phyloP scores from a whole-genome alignment of 305 asterid genomes.

The Fraxinus sp. region DNA sequence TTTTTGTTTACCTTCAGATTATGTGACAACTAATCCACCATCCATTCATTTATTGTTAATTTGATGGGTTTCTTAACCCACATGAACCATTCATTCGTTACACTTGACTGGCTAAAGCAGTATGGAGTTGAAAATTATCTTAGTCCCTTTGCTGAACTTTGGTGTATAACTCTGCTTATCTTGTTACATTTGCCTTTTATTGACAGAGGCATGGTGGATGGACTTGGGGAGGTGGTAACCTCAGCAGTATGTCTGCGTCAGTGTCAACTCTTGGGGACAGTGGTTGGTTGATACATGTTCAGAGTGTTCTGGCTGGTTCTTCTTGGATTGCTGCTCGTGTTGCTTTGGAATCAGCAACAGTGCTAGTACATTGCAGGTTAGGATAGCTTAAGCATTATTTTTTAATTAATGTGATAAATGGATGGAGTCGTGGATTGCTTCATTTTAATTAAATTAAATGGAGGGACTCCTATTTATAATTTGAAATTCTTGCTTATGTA shows the following conservation, averaged over 20 bases:
- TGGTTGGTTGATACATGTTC: slow-evolving; percentile 97
- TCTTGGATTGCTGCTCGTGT: slow-evolving; percentile 99
- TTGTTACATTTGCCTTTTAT: slow-evolving; percentile 21
- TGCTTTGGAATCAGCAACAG: slow-evolving; percentile 91
- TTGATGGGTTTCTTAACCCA: not conserved
- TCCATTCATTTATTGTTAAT: not conserved
- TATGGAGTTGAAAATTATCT: not conserved
- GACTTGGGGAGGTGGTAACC: slow-evolving; percentile 99
- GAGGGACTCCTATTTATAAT: not conserved
- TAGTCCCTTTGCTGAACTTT: slow-evolving; percentile 13
- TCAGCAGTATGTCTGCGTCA: slow-evolving; percentile 99
- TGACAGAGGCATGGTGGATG: slow-evolving; percentile 94
- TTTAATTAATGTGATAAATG: not conserved
- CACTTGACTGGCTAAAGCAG: not conserved
- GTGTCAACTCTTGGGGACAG: slow-evolving; percentile 96
- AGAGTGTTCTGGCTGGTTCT: slow-evolving; percentile 94
- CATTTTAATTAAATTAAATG: slow-evolving; percentile 1
- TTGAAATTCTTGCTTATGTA: not conserved
- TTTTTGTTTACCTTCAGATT: slow-evolving; percentile 11
- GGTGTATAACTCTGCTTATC: slow-evolving; percentile 10
- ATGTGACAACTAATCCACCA: slow-evolving; percentile 4
- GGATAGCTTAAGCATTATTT: slow-evolving; percentile 24
- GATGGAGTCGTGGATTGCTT: slow-evolving; percentile 3
- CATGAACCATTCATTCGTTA: not conserved
- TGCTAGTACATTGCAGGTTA: slow-evolving; percentile 99